Evolutionary conservation across 2,329 filamentous ascomycete species (phyloP).

Genomic region (Aureobasidium musti): DNA sequence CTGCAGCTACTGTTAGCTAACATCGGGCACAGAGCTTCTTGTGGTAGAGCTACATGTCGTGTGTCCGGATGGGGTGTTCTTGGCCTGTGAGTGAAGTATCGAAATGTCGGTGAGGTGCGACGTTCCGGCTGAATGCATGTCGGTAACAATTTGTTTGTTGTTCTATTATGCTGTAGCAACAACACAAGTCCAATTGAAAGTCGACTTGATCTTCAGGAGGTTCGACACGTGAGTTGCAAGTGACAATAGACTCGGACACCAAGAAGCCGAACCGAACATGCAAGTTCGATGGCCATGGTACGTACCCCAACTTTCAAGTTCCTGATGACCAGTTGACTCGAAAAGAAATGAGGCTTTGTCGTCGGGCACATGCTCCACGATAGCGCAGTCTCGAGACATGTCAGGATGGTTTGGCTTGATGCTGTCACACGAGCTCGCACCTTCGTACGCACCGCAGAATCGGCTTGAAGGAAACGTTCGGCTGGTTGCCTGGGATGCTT

Average conservation of each 20-base stretch:
- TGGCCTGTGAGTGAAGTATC: background rate
- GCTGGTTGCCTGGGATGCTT: constrained; percentile 6
- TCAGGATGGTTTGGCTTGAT: constrained; percentile 13
- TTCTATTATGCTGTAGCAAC: constrained; percentile 5
- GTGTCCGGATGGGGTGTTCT: background rate
- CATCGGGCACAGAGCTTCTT: background rate
- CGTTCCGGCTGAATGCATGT: background rate
- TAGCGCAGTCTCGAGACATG: background rate
- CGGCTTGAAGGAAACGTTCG: background rate
- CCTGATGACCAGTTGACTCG: constrained; percentile 8
- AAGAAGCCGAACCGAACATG: constrained; percentile 2
- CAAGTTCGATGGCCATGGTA: background rate
- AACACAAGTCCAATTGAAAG: background rate
- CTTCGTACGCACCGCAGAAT: background rate
- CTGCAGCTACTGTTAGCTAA: background rate
- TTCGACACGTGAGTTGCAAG: background rate
- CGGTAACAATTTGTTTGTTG: constrained; percentile 11
- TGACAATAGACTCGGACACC: background rate
- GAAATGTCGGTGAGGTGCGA: constrained; percentile 18
- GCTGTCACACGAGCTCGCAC: background rate
- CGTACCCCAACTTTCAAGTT: constrained; percentile 10
- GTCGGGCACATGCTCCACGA: background rate
- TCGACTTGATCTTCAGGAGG: background rate
- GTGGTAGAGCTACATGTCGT: constrained; percentile 9
- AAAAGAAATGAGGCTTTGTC: constrained; percentile 8